Conservation (phyloP, 768 basidiomycete species). For the Gelatoporia subvermispora region DNA sequence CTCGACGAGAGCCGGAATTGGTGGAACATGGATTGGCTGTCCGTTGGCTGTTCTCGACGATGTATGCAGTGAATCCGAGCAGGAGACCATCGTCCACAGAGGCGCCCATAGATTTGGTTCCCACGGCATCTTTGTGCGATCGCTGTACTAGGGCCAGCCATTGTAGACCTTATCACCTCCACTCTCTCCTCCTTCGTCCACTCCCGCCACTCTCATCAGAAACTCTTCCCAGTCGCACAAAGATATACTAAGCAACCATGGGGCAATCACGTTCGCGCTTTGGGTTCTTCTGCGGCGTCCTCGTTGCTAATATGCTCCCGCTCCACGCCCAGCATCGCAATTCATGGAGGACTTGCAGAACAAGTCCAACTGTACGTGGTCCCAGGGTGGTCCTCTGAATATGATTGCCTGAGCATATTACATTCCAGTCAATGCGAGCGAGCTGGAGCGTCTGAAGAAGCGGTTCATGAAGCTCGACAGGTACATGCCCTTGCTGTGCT, state of each 20-base stretch:
- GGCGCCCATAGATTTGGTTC: slow-evolving; percentile 1
- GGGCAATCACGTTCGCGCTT: slow-evolving; percentile 74
- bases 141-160: not conserved
- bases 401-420: too few relatives aligned
- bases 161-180: not conserved
- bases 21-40: slow-evolving; percentile 7
- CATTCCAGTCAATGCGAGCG: slow-evolving; percentile 85
- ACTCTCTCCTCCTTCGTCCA: slow-evolving; percentile 3
- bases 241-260: slow-evolving; percentile 39
- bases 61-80: not conserved
- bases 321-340: slow-evolving; percentile 60
- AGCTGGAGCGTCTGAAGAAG: slow-evolving; percentile 94
- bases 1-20: too few relatives aligned
- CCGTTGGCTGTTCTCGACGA: slow-evolving; percentile 6
- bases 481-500: slow-evolving; percentile 31
- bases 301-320: slow-evolving; percentile 9
- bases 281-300: not conserved
- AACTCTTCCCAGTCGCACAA: not conserved
- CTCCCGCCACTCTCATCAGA: not conserved
- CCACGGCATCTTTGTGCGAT: slow-evolving; percentile 15
- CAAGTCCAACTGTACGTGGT: slow-evolving; percentile 88
- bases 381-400: not conserved
- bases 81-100: not conserved
- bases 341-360: slow-evolving; percentile 98
- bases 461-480: slow-evolving; percentile 99